A percentile compares a stretch with the other conserved stretches of the same genome.
phyloP scores from a whole-genome alignment of 2,329 filamentous ascomycete genomes.

The Colletotrichum cereale region DNA sequence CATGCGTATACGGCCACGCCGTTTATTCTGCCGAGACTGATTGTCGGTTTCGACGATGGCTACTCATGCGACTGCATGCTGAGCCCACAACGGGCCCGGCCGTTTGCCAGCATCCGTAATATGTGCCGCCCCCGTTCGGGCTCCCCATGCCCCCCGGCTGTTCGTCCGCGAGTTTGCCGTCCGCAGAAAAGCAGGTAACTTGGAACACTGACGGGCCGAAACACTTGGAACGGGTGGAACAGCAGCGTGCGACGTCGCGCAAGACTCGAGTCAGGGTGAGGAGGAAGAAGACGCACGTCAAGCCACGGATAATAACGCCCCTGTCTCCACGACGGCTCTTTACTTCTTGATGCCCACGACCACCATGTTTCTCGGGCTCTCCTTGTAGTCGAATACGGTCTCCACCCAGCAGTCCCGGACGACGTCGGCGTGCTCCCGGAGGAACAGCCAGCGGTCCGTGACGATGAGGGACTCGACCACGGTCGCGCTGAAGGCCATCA shows the following conservation, averaged over 20 bases:
- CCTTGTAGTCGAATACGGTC: slow-evolving; percentile 87
- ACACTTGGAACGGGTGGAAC: background rate
- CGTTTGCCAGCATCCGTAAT: background rate
- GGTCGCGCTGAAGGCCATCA: slow-evolving; percentile 95
- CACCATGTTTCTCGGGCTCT: slow-evolving; percentile 91
- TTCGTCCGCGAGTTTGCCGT: slow-evolving; percentile 11
- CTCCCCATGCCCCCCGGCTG: no score
- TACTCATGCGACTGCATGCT: slow-evolving; percentile 17
- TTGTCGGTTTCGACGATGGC: background rate
- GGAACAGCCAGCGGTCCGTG: slow-evolving; percentile 88
- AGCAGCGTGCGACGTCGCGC: background rate
- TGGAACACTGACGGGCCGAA: background rate
- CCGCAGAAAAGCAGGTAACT: background rate
- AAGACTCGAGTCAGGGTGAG: background rate
- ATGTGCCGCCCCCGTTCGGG: background rate
- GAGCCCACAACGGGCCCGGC: background rate
- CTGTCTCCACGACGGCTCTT: slow-evolving; percentile 17
- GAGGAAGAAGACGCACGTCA: background rate
- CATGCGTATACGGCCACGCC: background rate
- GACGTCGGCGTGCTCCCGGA: slow-evolving; percentile 80
- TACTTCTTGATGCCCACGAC: slow-evolving; percentile 88
- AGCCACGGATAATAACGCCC: background rate
- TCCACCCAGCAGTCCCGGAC: slow-evolving; percentile 89
- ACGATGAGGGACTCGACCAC: slow-evolving; percentile 93
- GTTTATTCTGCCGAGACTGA: background rate